These are phyloP conservation scores for Boletus tylopilopsis DNA, from an alignment of 768 basidiomycete genomes.

Conservation along the genomic window DNA sequence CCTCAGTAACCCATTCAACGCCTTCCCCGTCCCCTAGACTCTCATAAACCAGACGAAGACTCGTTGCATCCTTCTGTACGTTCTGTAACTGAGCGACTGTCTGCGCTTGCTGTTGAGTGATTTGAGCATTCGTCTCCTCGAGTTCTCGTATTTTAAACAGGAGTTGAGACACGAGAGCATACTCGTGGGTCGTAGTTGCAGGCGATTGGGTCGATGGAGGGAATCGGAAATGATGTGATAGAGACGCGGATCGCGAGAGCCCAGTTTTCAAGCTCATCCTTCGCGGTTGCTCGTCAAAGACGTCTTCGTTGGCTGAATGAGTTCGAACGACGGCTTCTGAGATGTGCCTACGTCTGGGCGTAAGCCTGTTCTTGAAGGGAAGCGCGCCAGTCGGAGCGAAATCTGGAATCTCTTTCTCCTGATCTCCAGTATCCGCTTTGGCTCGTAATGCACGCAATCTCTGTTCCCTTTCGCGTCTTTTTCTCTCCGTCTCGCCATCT, in stretches of 20 bases:
- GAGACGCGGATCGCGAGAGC: conserved; percentile 24
- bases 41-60: conserved; percentile 68
- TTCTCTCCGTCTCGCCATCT: conserved; percentile 31
- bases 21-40: conserved; percentile 54
- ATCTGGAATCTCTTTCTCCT: conserved; percentile 40
- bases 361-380: conserved; percentile 24
- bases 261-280: conserved; percentile 18
- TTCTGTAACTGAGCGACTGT: conserved; percentile 60
- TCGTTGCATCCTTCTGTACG: conserved; percentile 69
- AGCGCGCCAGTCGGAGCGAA: conserved; percentile 59
- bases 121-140: conserved; percentile 66
- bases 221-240: conserved; percentile 19
- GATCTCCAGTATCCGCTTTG: conserved; percentile 30
- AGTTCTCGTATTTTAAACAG: conserved; percentile 73
- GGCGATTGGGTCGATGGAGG: conserved; percentile 10
- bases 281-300: conserved; percentile 13
- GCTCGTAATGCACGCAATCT: conserved; percentile 52
- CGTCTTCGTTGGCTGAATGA: conserved; percentile 5
- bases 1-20: conserved; percentile 38
- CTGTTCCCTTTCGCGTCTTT: conserved; percentile 41
- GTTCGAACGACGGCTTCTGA: conserved; percentile 24
- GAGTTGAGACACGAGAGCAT: conserved; percentile 64
- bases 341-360: conserved; percentile 27
- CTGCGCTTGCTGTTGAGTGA: conserved; percentile 59
- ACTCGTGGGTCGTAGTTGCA: conserved; percentile 34